A percentile compares a stretch with the other conserved stretches of the same genome.
These are phyloP conservation scores for Candida qinlingensis DNA, from an alignment of 805 yeast species.

Conservation along the genomic window DNA sequence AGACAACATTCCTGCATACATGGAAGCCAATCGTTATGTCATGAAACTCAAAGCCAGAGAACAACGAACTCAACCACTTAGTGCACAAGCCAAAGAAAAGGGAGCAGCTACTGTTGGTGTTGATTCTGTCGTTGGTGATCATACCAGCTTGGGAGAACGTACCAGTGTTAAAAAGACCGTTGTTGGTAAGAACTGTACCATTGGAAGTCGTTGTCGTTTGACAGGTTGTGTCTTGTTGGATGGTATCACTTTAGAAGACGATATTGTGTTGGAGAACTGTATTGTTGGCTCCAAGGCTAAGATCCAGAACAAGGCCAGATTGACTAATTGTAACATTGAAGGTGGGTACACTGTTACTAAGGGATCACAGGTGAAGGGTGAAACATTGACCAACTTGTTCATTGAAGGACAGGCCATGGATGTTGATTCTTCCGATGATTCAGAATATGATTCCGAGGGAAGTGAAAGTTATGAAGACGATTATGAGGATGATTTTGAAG, in stretches of 20 bases:
- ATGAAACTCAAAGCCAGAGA: slow-evolving; percentile 58
- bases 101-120: slow-evolving; percentile 75
- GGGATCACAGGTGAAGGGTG: slow-evolving; percentile 51
- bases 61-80: slow-evolving; percentile 18
- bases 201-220: slow-evolving; percentile 84
- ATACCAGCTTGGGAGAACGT: slow-evolving; percentile 68
- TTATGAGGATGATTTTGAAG: slow-evolving; percentile 39
- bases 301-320: slow-evolving; percentile 58
- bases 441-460: slow-evolving; percentile 26
- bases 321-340: slow-evolving; percentile 82
- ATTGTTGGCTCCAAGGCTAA: slow-evolving; percentile 67
- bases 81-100: slow-evolving; percentile 37
- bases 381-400: slow-evolving; percentile 40
- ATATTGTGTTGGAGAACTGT: slow-evolving; percentile 72
- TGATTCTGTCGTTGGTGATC: slow-evolving; percentile 73
- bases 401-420: slow-evolving; percentile 22
- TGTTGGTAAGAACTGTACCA: slow-evolving; percentile 64
- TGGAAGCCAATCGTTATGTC: slow-evolving; percentile 83
- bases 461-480: slow-evolving; percentile 35
- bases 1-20: slow-evolving; percentile 72
- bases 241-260: slow-evolving; percentile 72
- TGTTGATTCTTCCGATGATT: slow-evolving; percentile 14
- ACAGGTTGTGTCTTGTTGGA: slow-evolving; percentile 81
- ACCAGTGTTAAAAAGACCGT: slow-evolving; percentile 85
- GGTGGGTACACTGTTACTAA: slow-evolving; percentile 64